These are phyloP conservation scores for Aspergillus pseudoviridinutans DNA, from an alignment of 2,329 filamentous ascomycete genomes.

Conservation along the genomic window DNA sequence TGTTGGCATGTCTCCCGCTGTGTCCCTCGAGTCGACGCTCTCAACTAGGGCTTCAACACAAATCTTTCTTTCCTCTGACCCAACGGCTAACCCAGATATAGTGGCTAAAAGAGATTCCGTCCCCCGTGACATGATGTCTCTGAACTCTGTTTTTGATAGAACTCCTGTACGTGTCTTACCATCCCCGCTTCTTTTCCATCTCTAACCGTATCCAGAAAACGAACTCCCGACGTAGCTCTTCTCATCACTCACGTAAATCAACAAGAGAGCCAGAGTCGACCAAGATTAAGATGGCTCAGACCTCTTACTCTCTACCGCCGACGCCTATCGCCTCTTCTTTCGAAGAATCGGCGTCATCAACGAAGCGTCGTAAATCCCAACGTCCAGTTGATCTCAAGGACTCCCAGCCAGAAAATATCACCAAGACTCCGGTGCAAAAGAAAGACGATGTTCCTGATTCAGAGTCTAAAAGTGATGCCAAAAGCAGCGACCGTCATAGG, in stretches of 20 bases:
- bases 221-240: slow-evolving; percentile 15
- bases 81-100: slow-evolving; percentile 9
- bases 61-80: not conserved
- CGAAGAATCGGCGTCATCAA: slow-evolving; percentile 16
- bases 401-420: slow-evolving; percentile 5
- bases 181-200: not conserved
- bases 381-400: slow-evolving; percentile 9
- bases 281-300: slow-evolving; percentile 11
- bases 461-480: slow-evolving; percentile 4
- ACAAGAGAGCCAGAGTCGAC: slow-evolving; percentile 13
- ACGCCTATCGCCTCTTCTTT: slow-evolving; percentile 20
- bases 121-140: slow-evolving; percentile 14
- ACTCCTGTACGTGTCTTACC: slow-evolving; percentile 10
- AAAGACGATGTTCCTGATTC: slow-evolving; percentile 3
- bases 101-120: slow-evolving; percentile 19
- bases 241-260: slow-evolving; percentile 18
- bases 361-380: slow-evolving; percentile 19
- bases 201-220: slow-evolving; percentile 5
- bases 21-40: not conserved
- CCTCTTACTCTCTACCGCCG: slow-evolving; percentile 19
- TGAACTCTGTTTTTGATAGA: slow-evolving; percentile 9
- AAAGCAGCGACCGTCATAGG: slow-evolving; percentile 6
- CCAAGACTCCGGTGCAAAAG: slow-evolving; percentile 7
- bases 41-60: slow-evolving; percentile 4
- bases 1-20: too few relatives aligned